Evolutionary conservation across 257 asterid species (phyloP), one percentile per base, ranked within the genome.

Genomic region (Solanum arcanum): DNA sequence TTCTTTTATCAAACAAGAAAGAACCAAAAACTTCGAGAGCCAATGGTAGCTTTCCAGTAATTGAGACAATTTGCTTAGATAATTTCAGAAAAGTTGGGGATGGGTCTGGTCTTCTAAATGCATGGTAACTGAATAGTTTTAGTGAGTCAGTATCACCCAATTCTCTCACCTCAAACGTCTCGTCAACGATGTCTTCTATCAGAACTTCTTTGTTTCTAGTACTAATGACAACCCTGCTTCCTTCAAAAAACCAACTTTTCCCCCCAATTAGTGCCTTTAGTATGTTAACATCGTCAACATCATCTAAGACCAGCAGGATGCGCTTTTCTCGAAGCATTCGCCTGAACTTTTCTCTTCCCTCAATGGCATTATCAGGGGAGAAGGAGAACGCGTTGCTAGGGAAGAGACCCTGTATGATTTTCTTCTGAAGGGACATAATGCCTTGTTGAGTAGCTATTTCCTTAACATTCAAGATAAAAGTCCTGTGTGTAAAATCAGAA

Each of bases 11-110:
- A 60, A 76, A 86, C 86, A 90, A 76, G 73, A 60, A 88, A 33
- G 92, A 90, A 42, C 90, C 92, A 82, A 90, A 88, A 46, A 88
- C 90, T 88, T 90, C 89, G 10, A 90, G 92, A 47, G 92, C 91
- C 88, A 90, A 87, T 3, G 92, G 92, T 73, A 90, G 72, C 42
- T 87, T 87, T 56, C 89, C 90, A 9, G 90, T 88, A n/a, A 85
- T 11, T 5, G 72, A 68, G 62, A 90, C 91, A 88, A 90, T 73
- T 47, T 73, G 27, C 18, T 72, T 42, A 41, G 92, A 90, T 83
- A 90, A 33, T 46, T 87, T 35, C 56, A 80, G 33, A 69, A 85
- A 88, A 73, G 87, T 9, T 35, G 62, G 72, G 15, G 84, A 83
- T 23, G 92, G 92, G 23, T 84, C 62, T 75, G 83, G 87, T 87